Conservation (phyloP, 2,329 filamentous ascomycete genomes). For the Pseudogymnoascus sp. region DNA sequence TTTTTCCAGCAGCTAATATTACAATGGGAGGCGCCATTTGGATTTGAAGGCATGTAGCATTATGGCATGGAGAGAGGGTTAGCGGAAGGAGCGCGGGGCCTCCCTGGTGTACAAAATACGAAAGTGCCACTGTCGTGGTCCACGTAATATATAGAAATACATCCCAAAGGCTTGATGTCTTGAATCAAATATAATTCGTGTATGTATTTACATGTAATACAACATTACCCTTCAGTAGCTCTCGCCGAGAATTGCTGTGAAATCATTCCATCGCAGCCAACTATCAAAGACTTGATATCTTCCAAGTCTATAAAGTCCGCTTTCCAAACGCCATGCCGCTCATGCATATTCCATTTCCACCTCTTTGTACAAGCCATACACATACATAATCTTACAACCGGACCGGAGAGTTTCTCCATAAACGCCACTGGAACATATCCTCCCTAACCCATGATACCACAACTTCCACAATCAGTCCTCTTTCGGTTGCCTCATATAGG, state of each 20-base stretch:
- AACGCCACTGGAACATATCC: slow-evolving; percentile 3
- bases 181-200: slow-evolving; percentile 5
- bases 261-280: slow-evolving; percentile 1
- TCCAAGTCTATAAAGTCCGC: background rate
- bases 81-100: background rate
- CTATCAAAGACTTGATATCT: background rate
- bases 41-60: slow-evolving; percentile 5
- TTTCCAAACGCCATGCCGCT: slow-evolving; percentile 9
- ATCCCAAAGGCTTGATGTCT: background rate
- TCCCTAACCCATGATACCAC: background rate
- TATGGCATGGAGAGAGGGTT: background rate
- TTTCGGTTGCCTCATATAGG: slow-evolving; percentile 75
- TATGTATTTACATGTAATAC: background rate
- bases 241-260: background rate
- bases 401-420: background rate
- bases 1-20: slow-evolving; percentile 1
- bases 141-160: background rate
- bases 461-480: slow-evolving; percentile 32
- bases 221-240: slow-evolving; percentile 1
- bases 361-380: slow-evolving; percentile 8
- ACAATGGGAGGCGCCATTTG: background rate
- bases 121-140: background rate
- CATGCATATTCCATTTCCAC: slow-evolving; percentile 6
- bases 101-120: background rate
- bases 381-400: slow-evolving; percentile 7